These are phyloP conservation scores for Arabis hirsuta DNA, from an alignment of 345 rosid species.

Conservation along the genomic window DNA sequence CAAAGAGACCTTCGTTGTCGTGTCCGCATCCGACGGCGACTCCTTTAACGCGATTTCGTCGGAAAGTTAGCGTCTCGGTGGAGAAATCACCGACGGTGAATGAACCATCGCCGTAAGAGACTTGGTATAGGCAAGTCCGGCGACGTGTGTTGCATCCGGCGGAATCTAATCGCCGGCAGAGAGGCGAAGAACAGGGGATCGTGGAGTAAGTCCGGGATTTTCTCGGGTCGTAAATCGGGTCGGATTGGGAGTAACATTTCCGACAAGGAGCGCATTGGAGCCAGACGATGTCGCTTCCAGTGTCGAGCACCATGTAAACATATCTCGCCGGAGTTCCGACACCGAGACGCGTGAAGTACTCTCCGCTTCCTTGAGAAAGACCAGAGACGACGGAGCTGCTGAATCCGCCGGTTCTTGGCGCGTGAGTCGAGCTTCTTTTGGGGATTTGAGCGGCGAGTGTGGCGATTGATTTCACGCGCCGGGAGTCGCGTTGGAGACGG, in stretches of 20 bases:
- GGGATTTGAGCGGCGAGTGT: slow-evolving; percentile 42
- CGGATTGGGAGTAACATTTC: slow-evolving; percentile 82
- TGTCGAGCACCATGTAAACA: slow-evolving; percentile 84
- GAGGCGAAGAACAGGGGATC: slow-evolving; percentile 65
- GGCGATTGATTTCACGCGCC: slow-evolving; percentile 56
- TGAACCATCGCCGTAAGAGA: slow-evolving; percentile 93
- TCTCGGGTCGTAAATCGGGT: slow-evolving; percentile 82
- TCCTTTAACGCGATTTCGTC: slow-evolving; percentile 59
- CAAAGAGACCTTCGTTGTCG: slow-evolving; percentile 88
- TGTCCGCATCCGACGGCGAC: slow-evolving; percentile 94
- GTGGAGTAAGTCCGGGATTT: slow-evolving; percentile 67
- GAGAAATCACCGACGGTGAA: slow-evolving; percentile 87
- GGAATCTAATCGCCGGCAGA: slow-evolving; percentile 65
- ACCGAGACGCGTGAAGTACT: slow-evolving; percentile 95
- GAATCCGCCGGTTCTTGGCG: slow-evolving; percentile 46
- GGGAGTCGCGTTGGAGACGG: slow-evolving; percentile 73
- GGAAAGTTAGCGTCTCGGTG: slow-evolving; percentile 86
- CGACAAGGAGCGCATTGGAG: slow-evolving; percentile 91
- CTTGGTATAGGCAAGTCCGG: slow-evolving; percentile 76
- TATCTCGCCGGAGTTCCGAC: slow-evolving; percentile 91
- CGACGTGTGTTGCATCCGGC: slow-evolving; percentile 58
- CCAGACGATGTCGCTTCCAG: slow-evolving; percentile 97
- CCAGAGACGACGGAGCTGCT: slow-evolving; percentile 87
- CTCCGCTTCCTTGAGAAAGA: slow-evolving; percentile 93
- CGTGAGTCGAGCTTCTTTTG: slow-evolving; percentile 43